Conservation (phyloP, 2,329 filamentous ascomycete species). For the Colletotrichum siamense region DNA sequence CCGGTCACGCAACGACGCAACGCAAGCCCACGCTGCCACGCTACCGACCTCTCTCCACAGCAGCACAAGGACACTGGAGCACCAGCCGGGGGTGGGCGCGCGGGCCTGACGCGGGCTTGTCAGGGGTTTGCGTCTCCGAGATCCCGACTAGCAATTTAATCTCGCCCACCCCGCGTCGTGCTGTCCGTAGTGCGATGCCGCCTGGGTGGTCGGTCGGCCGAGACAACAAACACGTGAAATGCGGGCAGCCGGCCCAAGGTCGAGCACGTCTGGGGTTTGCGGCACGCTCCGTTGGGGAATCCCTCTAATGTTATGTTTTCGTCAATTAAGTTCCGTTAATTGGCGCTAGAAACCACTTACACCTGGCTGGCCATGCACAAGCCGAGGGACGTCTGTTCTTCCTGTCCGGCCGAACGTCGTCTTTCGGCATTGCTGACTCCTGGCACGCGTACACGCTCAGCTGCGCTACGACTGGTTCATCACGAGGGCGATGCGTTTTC, state of each 20-base stretch:
- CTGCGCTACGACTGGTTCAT: neutral
- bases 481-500: neutral
- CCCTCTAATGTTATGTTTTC: neutral
- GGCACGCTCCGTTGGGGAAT: neutral
- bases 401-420: neutral
- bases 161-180: constrained; percentile 15
- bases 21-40: neutral
- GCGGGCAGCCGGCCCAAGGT: neutral
- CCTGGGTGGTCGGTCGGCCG: neutral
- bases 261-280: neutral
- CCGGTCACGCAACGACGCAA: constrained; percentile 14
- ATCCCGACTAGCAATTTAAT: constrained; percentile 12
- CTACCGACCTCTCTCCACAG: neutral
- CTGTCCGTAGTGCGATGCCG: neutral
- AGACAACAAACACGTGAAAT: constrained; percentile 18
- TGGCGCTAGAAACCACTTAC: neutral
- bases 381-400: constrained; percentile 3
- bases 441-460: neutral
- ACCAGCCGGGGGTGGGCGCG: constrained; percentile 1
- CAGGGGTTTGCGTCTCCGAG: constrained; percentile 19
- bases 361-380: neutral
- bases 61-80: neutral
- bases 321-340: constrained; percentile 3
- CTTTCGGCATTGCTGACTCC: neutral
- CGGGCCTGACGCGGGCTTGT: constrained; percentile 17